Evolutionary conservation across 176 grass and related monocot species (phyloP), one percentile per base, ranked within the genome.

Genomic region (Oryza meridionalis): DNA sequence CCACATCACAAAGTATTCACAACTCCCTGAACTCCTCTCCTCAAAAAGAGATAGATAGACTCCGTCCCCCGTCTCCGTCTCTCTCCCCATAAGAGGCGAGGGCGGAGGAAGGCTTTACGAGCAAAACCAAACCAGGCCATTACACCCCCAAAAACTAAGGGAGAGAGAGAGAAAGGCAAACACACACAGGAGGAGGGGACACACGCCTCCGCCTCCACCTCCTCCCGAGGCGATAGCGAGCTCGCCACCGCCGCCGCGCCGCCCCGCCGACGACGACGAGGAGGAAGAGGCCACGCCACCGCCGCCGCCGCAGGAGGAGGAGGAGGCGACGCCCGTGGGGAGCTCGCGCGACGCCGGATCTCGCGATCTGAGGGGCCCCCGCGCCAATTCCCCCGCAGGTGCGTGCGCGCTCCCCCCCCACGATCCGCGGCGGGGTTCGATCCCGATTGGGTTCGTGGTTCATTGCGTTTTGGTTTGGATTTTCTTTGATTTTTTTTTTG

Each of bases 341-440:
- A 58, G 46, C 70, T 78, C 84, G 29, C 63, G 26, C 87, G 81
- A 21, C 88, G 67, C 38, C 72, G 90, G 95, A 97, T 97, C 95
- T 93, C 90, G 78, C 84, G 86, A 92, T 93, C 86, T 87, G 84
- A 90, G 70, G 67, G 66, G 70, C 77, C 15, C 26, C 64, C 61
- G 15, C 51, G 51, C 79, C 92, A 84, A 94, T 88, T 85, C 84
- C 84, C 77, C 67, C 33, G 49, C 50, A 76, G 35, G 84, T 88
- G 72, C 70, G 69, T 32, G 19, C 64, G 32, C 55, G 27, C 27
- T 29, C 27, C 27, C 53, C 49, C 31, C 62, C 4, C 12, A 1
- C 27, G 78, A 64, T 70, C 77, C 74, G 61, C 5, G 13, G 55
- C 49, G 16, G 16, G 19, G n/a, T 40, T 65, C 73, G 43, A 69